These are phyloP conservation scores for Chenopodium suecicum DNA, from an alignment of 148 eudicot species.

Conservation along the genomic window DNA sequence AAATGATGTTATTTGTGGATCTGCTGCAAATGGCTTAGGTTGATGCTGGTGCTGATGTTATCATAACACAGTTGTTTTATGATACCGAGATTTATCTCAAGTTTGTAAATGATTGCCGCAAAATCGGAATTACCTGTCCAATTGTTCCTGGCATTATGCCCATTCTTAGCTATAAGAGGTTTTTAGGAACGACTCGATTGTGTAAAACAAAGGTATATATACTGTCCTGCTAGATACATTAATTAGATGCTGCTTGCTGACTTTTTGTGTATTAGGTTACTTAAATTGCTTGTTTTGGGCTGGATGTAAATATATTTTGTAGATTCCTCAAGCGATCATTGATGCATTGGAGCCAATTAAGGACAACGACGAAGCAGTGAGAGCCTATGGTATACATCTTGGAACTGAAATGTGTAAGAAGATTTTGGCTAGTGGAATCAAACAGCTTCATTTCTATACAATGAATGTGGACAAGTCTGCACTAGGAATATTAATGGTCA, in stretches of 20 bases:
- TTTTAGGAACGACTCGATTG: slow-evolving; percentile 90
- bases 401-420: slow-evolving; percentile 99
- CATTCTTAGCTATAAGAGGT: slow-evolving; percentile 89
- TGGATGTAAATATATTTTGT: slow-evolving; percentile 12
- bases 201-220: slow-evolving; percentile 86
- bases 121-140: slow-evolving; percentile 87
- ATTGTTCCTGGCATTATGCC: slow-evolving; percentile 99
- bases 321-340: slow-evolving; percentile 80
- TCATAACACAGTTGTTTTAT: slow-evolving; percentile 91
- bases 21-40: slow-evolving; percentile 48
- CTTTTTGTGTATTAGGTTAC: too few species aligned
- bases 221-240: not conserved
- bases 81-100: slow-evolving; percentile 84
- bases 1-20: not conserved
- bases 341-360: slow-evolving; percentile 94
- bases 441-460: slow-evolving; percentile 81
- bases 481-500: slow-evolving; percentile 75
- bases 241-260: not conserved
- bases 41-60: slow-evolving; percentile 97
- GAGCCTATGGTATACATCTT: slow-evolving; percentile 88
- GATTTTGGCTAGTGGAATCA: slow-evolving; percentile 82
- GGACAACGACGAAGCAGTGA: slow-evolving; percentile 98
- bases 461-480: slow-evolving; percentile 98
- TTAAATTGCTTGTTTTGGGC: slow-evolving; percentile 6
- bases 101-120: slow-evolving; percentile 89